Evolutionary conservation across 208 protist species (phyloP), one percentile per base, ranked within the genome.

Genomic region (Crithidia sp.): DNA sequence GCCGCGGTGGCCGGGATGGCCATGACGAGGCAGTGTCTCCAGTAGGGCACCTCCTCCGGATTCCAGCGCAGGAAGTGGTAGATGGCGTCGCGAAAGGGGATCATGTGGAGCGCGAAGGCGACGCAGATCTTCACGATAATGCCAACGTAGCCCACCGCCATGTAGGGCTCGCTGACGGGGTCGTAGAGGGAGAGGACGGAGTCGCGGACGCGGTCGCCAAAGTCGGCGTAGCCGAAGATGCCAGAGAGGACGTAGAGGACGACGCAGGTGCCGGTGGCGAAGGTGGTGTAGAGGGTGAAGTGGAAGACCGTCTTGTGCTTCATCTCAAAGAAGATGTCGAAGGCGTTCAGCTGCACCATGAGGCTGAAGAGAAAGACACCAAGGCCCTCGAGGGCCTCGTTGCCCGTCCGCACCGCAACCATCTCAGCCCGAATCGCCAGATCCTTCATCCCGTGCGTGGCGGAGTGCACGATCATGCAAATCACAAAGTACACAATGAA

Each of bases 401-500:
- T 83, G 41, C 83, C 85, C 16, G 54, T 66, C 40, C 47, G 60
- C 58, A 90, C 80, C n/a, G 68, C 40, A 36, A 64, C 28, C 49
- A 95, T 56, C 37, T 77, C 44, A 41, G 13, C 36, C 54, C 53
- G 84, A 67, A 63, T 68, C 81, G 0, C 80, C 83, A 3, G 84
- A 28, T 81, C 65, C 63, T 71, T 62, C 60, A 82, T 39, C 0
- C 71, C 73, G 12, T 80, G 52, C 13, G 62, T 75, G 2, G 69
- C 64, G 9, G 83, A 79, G 67, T 95, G 91, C 7, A 81, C 45
- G 44, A 94, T 77, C 28, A 90, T 67, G 52, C 79, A 85, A 16
- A 89, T 39, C 17, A 91, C 85, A 61, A 96, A 93, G 67, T 80
- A 91, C 36, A 94, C 3, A 57, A 94, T 93, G 55, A 87, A 90